Conservation (phyloP, 257 asterid genomes). For the Handroanthus guayacan region DNA sequence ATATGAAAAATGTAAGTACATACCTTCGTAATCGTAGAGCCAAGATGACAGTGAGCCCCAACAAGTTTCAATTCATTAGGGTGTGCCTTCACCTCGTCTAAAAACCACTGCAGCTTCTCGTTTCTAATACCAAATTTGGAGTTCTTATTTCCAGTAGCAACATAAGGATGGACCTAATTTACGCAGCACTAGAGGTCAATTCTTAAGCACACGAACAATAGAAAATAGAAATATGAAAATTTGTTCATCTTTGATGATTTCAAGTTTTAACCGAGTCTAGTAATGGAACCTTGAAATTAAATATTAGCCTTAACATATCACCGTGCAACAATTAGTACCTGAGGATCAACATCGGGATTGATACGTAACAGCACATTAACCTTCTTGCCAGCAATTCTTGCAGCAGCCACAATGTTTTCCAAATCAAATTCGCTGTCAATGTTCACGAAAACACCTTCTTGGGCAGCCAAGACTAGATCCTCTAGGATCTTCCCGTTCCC, state of each 20-base stretch:
- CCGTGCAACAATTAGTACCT: constrained; percentile 55
- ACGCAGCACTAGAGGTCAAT: constrained; percentile 26
- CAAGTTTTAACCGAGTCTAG: neutral
- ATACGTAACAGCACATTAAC: constrained; percentile 87
- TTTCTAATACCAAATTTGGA: constrained; percentile 96
- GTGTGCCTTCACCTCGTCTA: constrained; percentile 91
- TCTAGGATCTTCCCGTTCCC: constrained; percentile 93
- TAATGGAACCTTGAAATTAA: neutral
- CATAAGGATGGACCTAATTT: constrained; percentile 91
- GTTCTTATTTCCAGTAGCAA: constrained; percentile 96
- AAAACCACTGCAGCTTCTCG: constrained; percentile 95
- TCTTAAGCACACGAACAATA: neutral
- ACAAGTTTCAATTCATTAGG: constrained; percentile 89
- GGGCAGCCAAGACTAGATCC: constrained; percentile 90
- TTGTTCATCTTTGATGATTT: neutral
- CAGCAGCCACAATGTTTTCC: constrained; percentile 85
- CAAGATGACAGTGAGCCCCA: constrained; percentile 98
- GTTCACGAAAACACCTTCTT: constrained; percentile 88
- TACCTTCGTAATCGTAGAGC: constrained; percentile 97
- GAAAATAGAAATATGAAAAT: neutral
- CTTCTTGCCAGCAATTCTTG: constrained; percentile 82
- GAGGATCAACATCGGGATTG: constrained; percentile 98
- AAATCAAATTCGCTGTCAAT: constrained; percentile 93
- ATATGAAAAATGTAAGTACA: neutral
- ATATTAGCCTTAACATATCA: neutral